These are phyloP conservation scores for Naganishia vishniacii DNA, from an alignment of 768 basidiomycete species.

Conservation along the genomic window DNA sequence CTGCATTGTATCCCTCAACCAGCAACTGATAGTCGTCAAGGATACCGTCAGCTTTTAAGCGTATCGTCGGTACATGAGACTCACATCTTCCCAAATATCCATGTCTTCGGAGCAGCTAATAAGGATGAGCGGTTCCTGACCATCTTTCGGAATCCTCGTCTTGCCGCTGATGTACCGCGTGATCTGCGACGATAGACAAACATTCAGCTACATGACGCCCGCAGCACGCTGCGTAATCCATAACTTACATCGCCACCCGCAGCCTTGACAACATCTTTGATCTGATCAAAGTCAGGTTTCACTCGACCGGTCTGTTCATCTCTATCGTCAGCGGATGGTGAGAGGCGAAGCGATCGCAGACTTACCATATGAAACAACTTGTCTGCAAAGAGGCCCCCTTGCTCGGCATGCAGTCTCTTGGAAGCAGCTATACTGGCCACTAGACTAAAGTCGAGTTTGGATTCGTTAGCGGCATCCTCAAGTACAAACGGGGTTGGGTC, in stretches of 20 bases:
- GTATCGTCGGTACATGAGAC: too few species aligned
- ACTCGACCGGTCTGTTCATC: slow-evolving; percentile 1
- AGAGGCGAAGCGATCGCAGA: background rate
- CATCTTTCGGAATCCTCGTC: slow-evolving; percentile 4
- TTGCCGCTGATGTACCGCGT: slow-evolving; percentile 18
- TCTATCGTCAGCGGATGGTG: background rate
- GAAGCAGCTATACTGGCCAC: slow-evolving; percentile 60
- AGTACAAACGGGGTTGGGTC: slow-evolving; percentile 63
- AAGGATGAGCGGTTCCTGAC: slow-evolving; percentile 5
- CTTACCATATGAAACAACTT: slow-evolving; percentile 21
- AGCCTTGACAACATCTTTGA: slow-evolving; percentile 14
- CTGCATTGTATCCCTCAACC: background rate
- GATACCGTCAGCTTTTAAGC: too few species aligned
- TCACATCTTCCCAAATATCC: slow-evolving; percentile 18
- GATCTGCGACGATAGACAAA: background rate
- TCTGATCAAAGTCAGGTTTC: slow-evolving; percentile 13
- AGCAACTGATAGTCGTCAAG: background rate
- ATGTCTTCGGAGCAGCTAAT: slow-evolving; percentile 11
- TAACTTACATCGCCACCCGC: slow-evolving; percentile 1
- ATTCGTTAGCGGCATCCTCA: slow-evolving; percentile 60
- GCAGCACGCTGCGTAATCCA: too few species aligned
- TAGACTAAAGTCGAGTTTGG: slow-evolving; percentile 64
- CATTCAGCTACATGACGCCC: background rate
- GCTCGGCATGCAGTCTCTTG: background rate
- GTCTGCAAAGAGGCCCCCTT: slow-evolving; percentile 23